These are phyloP conservation scores for Pleurotus djamor DNA, from an alignment of 768 basidiomycete species.

Conservation along the genomic window DNA sequence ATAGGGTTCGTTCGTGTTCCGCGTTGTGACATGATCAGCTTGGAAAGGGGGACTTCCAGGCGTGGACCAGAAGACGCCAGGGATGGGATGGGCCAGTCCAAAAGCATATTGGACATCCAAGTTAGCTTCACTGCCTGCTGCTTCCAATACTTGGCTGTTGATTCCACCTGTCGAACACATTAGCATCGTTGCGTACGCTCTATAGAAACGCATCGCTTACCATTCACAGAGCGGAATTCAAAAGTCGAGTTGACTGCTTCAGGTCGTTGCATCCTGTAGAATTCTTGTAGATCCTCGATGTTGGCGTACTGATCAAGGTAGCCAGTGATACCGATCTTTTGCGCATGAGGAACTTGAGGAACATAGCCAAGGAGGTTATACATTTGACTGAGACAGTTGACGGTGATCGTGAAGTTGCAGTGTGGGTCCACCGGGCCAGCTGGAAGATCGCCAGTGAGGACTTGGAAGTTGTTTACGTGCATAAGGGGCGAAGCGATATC, in stretches of 20 bases:
- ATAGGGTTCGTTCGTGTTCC: slow-evolving; percentile 33
- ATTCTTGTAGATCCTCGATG: slow-evolving; percentile 45
- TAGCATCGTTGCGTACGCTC: slow-evolving; percentile 9
- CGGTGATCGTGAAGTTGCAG: slow-evolving; percentile 49
- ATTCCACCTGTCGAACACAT: slow-evolving; percentile 41
- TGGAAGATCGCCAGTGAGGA: slow-evolving; percentile 11
- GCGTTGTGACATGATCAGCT: slow-evolving; percentile 38
- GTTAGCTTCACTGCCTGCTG: slow-evolving; percentile 64
- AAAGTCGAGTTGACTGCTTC: slow-evolving; percentile 49
- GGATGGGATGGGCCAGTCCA: slow-evolving; percentile 62
- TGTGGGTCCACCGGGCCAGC: slow-evolving; percentile 41
- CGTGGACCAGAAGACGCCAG: slow-evolving; percentile 59
- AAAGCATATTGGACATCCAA: slow-evolving; percentile 68
- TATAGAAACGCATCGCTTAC: slow-evolving; percentile 25
- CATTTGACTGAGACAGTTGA: slow-evolving; percentile 50
- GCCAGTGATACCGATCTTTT: slow-evolving; percentile 52
- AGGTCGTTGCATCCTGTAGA: slow-evolving; percentile 47
- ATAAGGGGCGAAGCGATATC: slow-evolving; percentile 5
- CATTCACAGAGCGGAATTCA: slow-evolving; percentile 52
- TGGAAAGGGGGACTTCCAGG: slow-evolving; percentile 59
- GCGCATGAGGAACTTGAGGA: slow-evolving; percentile 37
- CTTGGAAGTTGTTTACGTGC: slow-evolving; percentile 6
- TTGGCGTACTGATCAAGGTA: slow-evolving; percentile 59
- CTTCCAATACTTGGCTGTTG: slow-evolving; percentile 53
- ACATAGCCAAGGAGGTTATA: slow-evolving; percentile 50